phyloP scores from a whole-genome alignment of 257 asterid species.

The Scutellaria baicalensis region DNA sequence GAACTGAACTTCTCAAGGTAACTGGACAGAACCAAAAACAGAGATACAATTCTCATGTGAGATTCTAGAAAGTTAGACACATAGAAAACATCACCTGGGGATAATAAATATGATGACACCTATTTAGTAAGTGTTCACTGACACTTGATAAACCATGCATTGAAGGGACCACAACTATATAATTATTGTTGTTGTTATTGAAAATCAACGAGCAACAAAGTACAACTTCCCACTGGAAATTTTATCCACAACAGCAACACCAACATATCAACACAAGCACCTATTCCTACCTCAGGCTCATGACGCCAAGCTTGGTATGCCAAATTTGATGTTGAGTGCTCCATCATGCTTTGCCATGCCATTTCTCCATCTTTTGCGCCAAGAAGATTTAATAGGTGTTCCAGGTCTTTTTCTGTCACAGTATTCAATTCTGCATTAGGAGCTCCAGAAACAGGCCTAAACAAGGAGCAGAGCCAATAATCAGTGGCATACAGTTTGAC shows the following conservation, averaged over 20 bases:
- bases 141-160: neutral
- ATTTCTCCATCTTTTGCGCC: slow-evolving; percentile 64
- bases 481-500: neutral
- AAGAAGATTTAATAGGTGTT: slow-evolving; percentile 57
- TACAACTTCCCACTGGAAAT: slow-evolving; percentile 9
- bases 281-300: slow-evolving; percentile 68
- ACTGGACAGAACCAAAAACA: neutral
- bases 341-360: slow-evolving; percentile 95
- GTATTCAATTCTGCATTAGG: slow-evolving; percentile 37
- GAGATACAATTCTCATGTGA: neutral
- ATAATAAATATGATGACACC: neutral
- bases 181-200: neutral
- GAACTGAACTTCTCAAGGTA: neutral
- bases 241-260: slow-evolving; percentile 16
- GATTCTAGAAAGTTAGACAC: neutral
- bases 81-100: neutral
- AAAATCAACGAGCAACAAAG: neutral
- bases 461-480: slow-evolving; percentile 10
- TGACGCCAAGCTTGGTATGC: slow-evolving; percentile 96
- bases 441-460: slow-evolving; percentile 38
- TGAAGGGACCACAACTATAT: neutral
- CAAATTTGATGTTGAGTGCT: slow-evolving; percentile 73
- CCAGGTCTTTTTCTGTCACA: slow-evolving; percentile 63
- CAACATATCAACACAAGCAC: slow-evolving; percentile 28
- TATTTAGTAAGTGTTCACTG: neutral